Evolutionary conservation across 208 protist species (phyloP), one percentile per base, ranked within the genome.

Genomic region (Trypanosomatidae sp.): DNA sequence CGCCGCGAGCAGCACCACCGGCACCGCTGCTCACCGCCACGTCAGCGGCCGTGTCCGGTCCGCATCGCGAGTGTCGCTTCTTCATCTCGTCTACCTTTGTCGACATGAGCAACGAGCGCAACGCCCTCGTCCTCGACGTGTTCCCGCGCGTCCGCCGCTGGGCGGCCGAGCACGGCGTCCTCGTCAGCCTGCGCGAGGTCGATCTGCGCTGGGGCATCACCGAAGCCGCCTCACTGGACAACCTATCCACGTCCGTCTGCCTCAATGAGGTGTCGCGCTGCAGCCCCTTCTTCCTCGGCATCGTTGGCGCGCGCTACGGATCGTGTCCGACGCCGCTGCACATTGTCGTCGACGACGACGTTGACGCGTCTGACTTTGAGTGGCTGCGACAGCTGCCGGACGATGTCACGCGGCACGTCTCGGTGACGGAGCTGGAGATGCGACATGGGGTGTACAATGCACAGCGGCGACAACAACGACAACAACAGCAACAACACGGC

Each of bases 191-290:
- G 25, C 37, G 83, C 8, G 91, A 96, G 52, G 80, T 97, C 21
- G 94, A 97, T 55, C 70, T 98, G 26, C 90, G 95, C 43, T 98
- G 95, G 94, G 95, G 95, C 52, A 88, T 98, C 35, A 96, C 94
- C 0, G 71, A 85, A 15, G 77, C 84, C 2, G 65, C 79, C 3
- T 74, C 56, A 8, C 58, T 49, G 7, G 70, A 76, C 13, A 71
- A 88, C 28, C 46, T 92, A n/a, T 88, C 83, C 27, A 63, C 72
- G 1, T 76, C 76, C 6, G 73, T 96, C 21, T 98, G 95, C 63
- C 66, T 98, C 3, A 89, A 95, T 33, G 90, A 96, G 46, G 88
- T 97, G 15, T 91, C 94, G 23, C 75, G 83, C 16, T 97, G 92
- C 58, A 48, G 76, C 3, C 92, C 92, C 6, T 97, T 98, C 56